A percentile compares a stretch with the other conserved stretches of the same genome.
Conservation (phyloP, 139 green algal genomes). For the Zygnema circumcarinatum region DNA sequence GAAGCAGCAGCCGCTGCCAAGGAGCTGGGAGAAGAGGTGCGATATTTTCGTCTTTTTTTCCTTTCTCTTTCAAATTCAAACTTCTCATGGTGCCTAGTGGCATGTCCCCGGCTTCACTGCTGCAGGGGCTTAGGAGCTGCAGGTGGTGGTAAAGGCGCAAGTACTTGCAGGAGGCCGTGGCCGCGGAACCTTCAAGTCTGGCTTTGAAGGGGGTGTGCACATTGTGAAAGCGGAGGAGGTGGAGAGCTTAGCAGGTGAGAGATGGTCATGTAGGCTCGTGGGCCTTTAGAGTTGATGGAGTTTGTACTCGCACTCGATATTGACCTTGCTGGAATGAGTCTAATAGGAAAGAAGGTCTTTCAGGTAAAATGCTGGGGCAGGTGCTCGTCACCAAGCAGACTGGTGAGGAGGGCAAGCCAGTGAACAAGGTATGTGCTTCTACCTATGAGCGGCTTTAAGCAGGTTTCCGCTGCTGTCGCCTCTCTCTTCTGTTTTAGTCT, state of each 20-base stretch:
- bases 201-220: slow-evolving; percentile 96
- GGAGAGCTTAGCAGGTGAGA: slow-evolving; percentile 19
- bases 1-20: slow-evolving; percentile 78
- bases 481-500: not conserved
- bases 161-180: slow-evolving; percentile 93
- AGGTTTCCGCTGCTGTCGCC: not conserved
- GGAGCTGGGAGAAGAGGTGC: slow-evolving; percentile 57
- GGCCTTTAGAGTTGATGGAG: not conserved
- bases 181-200: slow-evolving; percentile 92
- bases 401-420: slow-evolving; percentile 88
- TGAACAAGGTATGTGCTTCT: slow-evolving; percentile 84
- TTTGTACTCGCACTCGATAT: not conserved
- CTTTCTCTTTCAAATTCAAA: no score
- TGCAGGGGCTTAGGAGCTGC: no score
- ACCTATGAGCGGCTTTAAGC: not conserved
- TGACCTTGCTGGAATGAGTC: no score
- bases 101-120: no score
- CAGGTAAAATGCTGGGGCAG: slow-evolving; percentile 70
- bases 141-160: slow-evolving; percentile 97
- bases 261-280: no score
- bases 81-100: no score
- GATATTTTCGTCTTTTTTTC: no score
- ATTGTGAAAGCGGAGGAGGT: slow-evolving; percentile 79
- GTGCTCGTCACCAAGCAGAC: slow-evolving; percentile 95
- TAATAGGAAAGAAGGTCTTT: no score